phyloP scores from a whole-genome alignment of 805 yeast genomes.

The Nakazawaea ishiwadae region DNA sequence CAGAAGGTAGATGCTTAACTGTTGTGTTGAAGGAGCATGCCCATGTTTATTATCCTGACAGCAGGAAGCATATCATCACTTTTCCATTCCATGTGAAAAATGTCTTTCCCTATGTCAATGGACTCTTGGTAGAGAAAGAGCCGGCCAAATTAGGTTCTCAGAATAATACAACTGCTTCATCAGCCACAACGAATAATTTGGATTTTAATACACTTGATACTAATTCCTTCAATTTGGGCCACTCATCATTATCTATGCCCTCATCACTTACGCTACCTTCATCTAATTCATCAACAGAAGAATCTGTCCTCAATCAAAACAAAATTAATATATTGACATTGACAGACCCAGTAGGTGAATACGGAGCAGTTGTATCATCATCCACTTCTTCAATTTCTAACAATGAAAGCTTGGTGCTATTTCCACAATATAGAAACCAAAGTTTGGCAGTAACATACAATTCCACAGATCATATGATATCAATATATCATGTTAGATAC shows the following conservation, averaged over 20 bases:
- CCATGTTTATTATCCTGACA: conserved; percentile 56
- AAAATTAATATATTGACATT: conserved; percentile 52
- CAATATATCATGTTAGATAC: conserved; percentile 53
- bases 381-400: conserved; percentile 61
- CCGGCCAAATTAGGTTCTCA: conserved; percentile 11
- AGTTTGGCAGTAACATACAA: conserved; percentile 56
- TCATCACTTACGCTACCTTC: conserved; percentile 7
- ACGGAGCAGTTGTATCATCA: conserved; percentile 67
- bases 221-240: background rate
- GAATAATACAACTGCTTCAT: conserved; percentile 8
- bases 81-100: conserved; percentile 63
- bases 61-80: conserved; percentile 53
- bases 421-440: conserved; percentile 39
- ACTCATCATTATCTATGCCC: conserved; percentile 6
- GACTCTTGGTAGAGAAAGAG: conserved; percentile 58
- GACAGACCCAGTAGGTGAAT: conserved; percentile 69
- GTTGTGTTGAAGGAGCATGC: conserved; percentile 60
- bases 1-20: conserved; percentile 39
- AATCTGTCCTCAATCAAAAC: no score
- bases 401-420: conserved; percentile 50
- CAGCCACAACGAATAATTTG: no score
- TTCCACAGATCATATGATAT: conserved; percentile 37
- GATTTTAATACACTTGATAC: background rate
- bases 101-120: conserved; percentile 64
- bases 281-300: conserved; percentile 7